Evolutionary conservation across 1,284 basidiomycete species (phyloP).

Genomic region (Schizophyllum amplum): DNA sequence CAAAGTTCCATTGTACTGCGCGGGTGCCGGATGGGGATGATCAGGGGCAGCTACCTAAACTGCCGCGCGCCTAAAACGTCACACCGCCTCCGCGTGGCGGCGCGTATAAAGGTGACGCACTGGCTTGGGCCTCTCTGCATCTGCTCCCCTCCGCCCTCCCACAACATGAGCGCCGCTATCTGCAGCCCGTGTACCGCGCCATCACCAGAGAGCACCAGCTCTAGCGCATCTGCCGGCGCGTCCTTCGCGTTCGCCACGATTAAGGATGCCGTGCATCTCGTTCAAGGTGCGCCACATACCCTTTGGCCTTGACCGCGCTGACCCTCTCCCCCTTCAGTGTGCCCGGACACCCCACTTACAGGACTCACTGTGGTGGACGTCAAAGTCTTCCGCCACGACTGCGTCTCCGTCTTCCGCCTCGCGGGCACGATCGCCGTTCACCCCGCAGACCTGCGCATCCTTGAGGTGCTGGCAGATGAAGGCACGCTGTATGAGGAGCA

Average conservation of each 20-base stretch:
- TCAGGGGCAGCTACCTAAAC: not conserved
- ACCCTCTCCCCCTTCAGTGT: not conserved
- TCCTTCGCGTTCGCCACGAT: not conserved
- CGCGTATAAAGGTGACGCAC: not conserved
- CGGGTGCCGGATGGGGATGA: not conserved
- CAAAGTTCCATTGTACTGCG: not conserved
- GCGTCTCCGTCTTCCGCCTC: conserved; percentile 51
- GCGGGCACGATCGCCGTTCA: conserved; percentile 35
- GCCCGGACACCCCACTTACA: conserved; percentile 20
- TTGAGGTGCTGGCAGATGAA: conserved; percentile 43
- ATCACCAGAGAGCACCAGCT: not conserved
- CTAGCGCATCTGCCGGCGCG: not conserved
- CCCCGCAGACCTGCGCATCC: conserved; percentile 44
- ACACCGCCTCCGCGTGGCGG: not conserved
- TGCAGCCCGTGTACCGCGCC: not conserved
- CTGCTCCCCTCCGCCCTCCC: not conserved
- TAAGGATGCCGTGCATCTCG: conserved; percentile 8
- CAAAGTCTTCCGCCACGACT: conserved; percentile 50
- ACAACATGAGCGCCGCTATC: not conserved
- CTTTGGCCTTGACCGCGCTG: not conserved
- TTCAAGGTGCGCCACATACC: conserved; percentile 7
- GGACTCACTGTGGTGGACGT: conserved; percentile 32
- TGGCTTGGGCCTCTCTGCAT: not conserved
- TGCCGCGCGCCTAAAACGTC: not conserved
- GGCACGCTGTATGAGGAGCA: conserved; percentile 52